A percentile compares a stretch with the other conserved stretches of the same genome.
These are phyloP conservation scores for Ichthyophthirius multifiliis DNA, from an alignment of 169 alveolate species.

Conservation along the genomic window DNA sequence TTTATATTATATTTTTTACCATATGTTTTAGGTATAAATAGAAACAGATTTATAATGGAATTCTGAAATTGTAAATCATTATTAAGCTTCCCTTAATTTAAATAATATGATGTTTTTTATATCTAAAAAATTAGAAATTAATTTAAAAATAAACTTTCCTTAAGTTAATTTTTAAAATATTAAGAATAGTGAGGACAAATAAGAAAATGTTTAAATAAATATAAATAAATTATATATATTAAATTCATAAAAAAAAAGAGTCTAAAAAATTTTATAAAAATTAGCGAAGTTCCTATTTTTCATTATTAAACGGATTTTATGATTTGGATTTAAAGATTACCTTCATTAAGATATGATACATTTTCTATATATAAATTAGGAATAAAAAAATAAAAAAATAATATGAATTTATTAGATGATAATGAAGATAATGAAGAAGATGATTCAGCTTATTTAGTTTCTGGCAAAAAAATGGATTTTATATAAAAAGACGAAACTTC, in stretches of 20 bases:
- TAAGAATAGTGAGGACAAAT: not conserved
- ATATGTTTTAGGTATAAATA: not conserved
- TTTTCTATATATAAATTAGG: not conserved
- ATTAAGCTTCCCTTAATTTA: not conserved
- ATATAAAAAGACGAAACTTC: not conserved
- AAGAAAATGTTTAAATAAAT: not conserved
- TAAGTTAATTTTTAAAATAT: not conserved
- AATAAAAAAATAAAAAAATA: not conserved
- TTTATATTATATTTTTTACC: not conserved
- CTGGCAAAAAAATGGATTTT: not conserved
- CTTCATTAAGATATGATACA: not conserved
- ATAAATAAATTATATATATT: not conserved
- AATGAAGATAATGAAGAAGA: not conserved
- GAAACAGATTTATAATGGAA: not conserved
- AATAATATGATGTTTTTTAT: not conserved
- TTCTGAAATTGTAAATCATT: not conserved
- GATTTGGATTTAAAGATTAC: not conserved
- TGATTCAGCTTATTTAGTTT: not conserved
- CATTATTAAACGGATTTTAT: conserved; percentile 7
- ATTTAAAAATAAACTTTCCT: not conserved
- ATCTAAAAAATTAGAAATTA: not conserved
- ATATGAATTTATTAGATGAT: not conserved
- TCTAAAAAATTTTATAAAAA: not conserved
- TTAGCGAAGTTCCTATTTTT: not conserved
- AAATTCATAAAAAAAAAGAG: not conserved